Evolutionary conservation across 2,329 filamentous ascomycete genomes (phyloP).

Genomic region (Penicillium sp.): DNA sequence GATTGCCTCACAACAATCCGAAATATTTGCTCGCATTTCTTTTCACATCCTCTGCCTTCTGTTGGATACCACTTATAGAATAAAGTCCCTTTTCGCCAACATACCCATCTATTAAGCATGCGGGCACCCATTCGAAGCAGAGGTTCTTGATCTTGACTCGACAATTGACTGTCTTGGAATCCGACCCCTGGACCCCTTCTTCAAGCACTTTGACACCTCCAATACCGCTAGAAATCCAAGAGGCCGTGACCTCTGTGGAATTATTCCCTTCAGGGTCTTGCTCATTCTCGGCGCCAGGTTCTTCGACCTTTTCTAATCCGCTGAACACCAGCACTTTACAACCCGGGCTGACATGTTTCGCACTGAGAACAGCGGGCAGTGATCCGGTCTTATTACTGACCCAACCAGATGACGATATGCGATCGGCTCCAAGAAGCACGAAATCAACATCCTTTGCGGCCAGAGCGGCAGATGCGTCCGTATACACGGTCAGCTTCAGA

Average conservation of each 20-base stretch:
- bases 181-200: conserved; percentile 12
- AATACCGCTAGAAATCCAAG: conserved; percentile 47
- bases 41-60: conserved; percentile 28
- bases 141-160: conserved; percentile 47
- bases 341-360: conserved; percentile 53
- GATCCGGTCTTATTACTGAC: conserved; percentile 72
- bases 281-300: conserved; percentile 53
- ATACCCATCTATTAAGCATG: conserved; percentile 57
- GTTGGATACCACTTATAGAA: conserved; percentile 24
- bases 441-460: conserved; percentile 59
- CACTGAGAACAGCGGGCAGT: conserved; percentile 61
- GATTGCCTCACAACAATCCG: too few species aligned
- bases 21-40: conserved; percentile 26
- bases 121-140: conserved; percentile 67
- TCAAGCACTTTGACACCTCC: conserved; percentile 30
- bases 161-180: conserved; percentile 18
- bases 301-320: conserved; percentile 65
- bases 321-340: conserved; percentile 61
- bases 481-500: conserved; percentile 56
- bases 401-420: conserved; percentile 61
- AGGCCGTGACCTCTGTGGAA: conserved; percentile 52
- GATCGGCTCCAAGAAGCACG: conserved; percentile 67
- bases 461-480: conserved; percentile 64
- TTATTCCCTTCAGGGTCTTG: conserved; percentile 60
- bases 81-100: conserved; percentile 58